Base-by-base conservation (phyloP, 2,329 filamentous ascomycete species). In the Pezicula radicicola region DNA sequence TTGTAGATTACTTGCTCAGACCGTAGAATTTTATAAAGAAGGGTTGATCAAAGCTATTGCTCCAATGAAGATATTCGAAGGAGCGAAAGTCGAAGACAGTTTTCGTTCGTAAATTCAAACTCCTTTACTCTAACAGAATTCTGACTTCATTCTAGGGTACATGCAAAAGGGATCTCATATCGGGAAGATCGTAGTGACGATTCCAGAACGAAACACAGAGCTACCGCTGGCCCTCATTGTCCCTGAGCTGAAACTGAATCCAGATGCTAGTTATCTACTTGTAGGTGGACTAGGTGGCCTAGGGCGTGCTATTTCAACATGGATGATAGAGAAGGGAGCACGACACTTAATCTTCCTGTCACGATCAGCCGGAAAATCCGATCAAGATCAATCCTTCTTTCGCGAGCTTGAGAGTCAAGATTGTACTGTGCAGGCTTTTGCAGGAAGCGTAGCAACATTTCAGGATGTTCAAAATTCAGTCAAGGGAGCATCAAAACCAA, bases 221-320 rank as follows among this genome's bases (percentile, higher is more conserved):
- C 7, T 30, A 30, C 28, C 28, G 28, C 28, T 45, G 9, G n/a
- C 42, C 16, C 18, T n/a, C 4, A 16, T 45, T 30, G 18, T 25
- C 4, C 19, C 42, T 27, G 18, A 45, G 42, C 19, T 45, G n/a
- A 16, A 45, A 6, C n/a, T 45, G 12, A 45, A 27, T 45, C 12
- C 42, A n/a, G 63, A 63, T 8, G 65, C 60, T 6, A 59, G 64
- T 5, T 74, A 73, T 50, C 56, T 74, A 2, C 51, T 75, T 19
- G 65, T 66, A 36, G 74, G 74, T 47, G 73, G 74, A 8, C 62
- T 72, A 1, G 71, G 73, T 37, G 73, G 71, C 35, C 56, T 75
- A 1, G 73, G 73, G n/a, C 60, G 64, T 42, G 61, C 60, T 33
- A 66, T 74, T 19, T 63, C 68, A 6, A 53, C 44, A 9, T 71